Conservation (phyloP, 495 filamentous ascomycete species). For the Extremus antarcticus region DNA sequence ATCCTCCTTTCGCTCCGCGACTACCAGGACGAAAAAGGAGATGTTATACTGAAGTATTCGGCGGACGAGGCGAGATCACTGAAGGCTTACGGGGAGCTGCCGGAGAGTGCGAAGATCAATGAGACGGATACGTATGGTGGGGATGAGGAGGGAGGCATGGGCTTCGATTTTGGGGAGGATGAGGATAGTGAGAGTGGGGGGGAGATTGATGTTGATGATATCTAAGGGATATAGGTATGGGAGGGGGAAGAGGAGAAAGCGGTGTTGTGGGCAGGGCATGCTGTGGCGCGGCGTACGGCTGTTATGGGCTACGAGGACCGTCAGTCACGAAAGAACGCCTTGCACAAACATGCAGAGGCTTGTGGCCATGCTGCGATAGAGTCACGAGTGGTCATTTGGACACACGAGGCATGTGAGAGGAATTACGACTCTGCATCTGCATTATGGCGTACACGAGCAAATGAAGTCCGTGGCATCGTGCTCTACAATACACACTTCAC, state of each 20-base stretch:
- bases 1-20: slow-evolving; percentile 93
- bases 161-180: slow-evolving; percentile 72
- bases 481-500: too few relatives aligned
- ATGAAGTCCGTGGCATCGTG: not conserved
- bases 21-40: slow-evolving; percentile 98
- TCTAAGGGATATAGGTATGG: too few relatives aligned
- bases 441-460: not conserved
- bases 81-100: slow-evolving; percentile 93
- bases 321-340: too few relatives aligned
- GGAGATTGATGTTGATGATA: slow-evolving; percentile 66
- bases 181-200: slow-evolving; percentile 33
- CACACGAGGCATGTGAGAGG: not conserved
- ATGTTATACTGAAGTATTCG: slow-evolving; percentile 97
- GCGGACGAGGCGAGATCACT: slow-evolving; percentile 92
- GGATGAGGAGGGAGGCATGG: slow-evolving; percentile 64
- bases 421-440: not conserved
- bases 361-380: too few relatives aligned
- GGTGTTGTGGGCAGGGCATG: too few relatives aligned
- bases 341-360: too few relatives aligned
- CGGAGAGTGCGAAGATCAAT: slow-evolving; percentile 98
- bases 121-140: slow-evolving; percentile 88
- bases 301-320: too few relatives aligned
- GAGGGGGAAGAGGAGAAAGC: too few relatives aligned
- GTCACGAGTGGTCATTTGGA: not conserved
- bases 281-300: too few relatives aligned